Base-by-base conservation (phyloP, 1,284 basidiomycete genomes). In the Trametes sp. region DNA sequence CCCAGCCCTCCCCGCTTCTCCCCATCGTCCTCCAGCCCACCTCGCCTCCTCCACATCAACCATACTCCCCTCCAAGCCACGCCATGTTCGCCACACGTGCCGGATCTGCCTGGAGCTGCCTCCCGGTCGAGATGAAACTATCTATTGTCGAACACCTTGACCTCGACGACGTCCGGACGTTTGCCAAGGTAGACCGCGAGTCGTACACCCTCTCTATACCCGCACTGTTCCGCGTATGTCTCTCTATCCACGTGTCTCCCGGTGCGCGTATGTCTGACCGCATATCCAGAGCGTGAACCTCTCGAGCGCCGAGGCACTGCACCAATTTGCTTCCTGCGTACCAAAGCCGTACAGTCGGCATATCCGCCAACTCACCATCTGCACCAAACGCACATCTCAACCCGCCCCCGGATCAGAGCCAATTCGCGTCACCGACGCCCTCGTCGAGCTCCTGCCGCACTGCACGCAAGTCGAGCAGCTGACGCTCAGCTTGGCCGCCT, bases 101-200 rank as follows among this genome's bases (percentile, higher is more conserved):
- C 33, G 52, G 31, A 6, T 33, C 26, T 26, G 52, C 65, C 35
- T 91, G 89, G 89, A 68, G 78, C 61, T 46, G 73, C 38, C 86
- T 92, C 67, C 89, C 89, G 42, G 76, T 78, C 0, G 90, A 92
- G 68, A 85, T 92, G 74, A 86, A 86, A 75, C 79, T 87, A 69
- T 76, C 82, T 31, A 71, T 92, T 72, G 76, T 87, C 50, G 81
- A 80, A 44, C 73, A 76, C 58, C 82, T 91, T 71, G 80, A 81
- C 52, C 64, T 72, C 26, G 8, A 56, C 41, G 74, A 78, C 38
- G 79, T 87, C 55, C 72, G 73, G 33, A 68, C 81, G 28, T 71
- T 86, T 64, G 78, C 82, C 42, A 73, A 69, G 55, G 75, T 83
- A 10, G 80, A 83, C 75, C 77, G 77, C 14, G 74, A 76, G 59